Percentiles rank a stretch among this genome's conserved stretches.
Evolutionary conservation across 2,329 filamentous ascomycete species (phyloP).

Genomic region (Diaporthe batatas): DNA sequence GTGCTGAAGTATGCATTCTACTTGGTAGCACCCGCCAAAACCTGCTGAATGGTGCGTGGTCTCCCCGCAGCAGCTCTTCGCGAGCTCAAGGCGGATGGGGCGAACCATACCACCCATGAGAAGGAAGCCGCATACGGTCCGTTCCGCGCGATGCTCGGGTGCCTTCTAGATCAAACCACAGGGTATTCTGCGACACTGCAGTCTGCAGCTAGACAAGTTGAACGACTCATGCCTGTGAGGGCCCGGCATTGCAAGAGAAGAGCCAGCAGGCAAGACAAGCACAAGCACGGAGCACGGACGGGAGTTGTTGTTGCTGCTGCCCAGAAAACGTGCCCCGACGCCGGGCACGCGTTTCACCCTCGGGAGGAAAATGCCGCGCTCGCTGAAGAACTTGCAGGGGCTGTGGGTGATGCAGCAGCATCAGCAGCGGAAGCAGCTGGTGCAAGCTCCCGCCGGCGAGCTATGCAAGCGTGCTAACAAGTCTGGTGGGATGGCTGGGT

Average conservation of each 20-base stretch:
- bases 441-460: background rate
- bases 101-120: background rate
- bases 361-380: background rate
- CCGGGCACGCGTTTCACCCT: slow-evolving; percentile 8
- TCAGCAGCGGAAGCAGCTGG: background rate
- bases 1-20: background rate
- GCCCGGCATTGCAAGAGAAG: background rate
- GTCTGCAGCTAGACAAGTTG: background rate
- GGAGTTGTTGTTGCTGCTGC: background rate
- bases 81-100: too few species aligned
- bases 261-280: background rate
- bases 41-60: background rate
- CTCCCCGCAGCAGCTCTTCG: too few species aligned
- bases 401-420: background rate
- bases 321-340: background rate
- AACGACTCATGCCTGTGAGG: background rate
- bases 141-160: background rate
- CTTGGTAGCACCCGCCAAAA: background rate
- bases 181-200: background rate
- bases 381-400: slow-evolving; percentile 3
- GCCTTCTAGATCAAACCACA: background rate
- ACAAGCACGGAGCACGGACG: too few species aligned
- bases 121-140: background rate
- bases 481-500: too few species aligned
- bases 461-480: too few species aligned